phyloP scores from a whole-genome alignment of 169 alveolate genomes.

The Toxoplasma gondii region DNA sequence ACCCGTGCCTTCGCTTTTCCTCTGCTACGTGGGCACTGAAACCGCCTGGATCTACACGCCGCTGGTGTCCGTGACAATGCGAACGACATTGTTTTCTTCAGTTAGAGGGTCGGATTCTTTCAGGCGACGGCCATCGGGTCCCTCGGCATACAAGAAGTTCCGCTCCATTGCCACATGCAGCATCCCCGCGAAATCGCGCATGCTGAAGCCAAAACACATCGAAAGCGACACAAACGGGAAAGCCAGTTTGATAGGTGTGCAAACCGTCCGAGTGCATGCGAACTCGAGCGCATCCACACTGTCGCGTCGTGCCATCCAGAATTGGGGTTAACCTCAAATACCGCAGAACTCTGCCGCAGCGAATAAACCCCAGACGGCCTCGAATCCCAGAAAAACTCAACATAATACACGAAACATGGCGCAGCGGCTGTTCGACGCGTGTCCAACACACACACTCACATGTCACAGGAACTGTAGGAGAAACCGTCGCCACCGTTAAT shows the following conservation, averaged over 20 bases:
- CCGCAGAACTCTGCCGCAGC: too few species aligned
- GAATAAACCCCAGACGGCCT: too few species aligned
- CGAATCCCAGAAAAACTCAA: too few species aligned
- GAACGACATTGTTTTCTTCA: conserved; percentile 70
- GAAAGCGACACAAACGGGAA: background rate
- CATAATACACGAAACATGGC: too few species aligned
- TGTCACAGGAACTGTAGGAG: too few species aligned
- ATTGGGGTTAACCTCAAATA: too few species aligned
- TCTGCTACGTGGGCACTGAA: too few species aligned
- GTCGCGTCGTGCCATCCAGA: background rate
- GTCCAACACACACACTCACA: too few species aligned
- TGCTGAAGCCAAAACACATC: conserved; percentile 32
- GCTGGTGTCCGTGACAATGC: conserved; percentile 49
- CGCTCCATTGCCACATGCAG: conserved; percentile 72
- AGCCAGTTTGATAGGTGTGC: background rate
- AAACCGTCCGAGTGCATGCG: background rate
- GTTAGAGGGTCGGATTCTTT: conserved; percentile 76
- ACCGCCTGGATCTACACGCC: too few species aligned
- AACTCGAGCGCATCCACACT: background rate
- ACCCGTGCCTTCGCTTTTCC: too few species aligned
- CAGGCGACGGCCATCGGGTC: conserved; percentile 77
- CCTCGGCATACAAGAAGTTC: conserved; percentile 72
- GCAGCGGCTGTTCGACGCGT: too few species aligned
- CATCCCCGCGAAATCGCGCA: conserved; percentile 70
- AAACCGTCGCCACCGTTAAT: too few species aligned